phyloP scores from a whole-genome alignment of 2,329 filamentous ascomycete species.

The Amylocarpus encephaloides region DNA sequence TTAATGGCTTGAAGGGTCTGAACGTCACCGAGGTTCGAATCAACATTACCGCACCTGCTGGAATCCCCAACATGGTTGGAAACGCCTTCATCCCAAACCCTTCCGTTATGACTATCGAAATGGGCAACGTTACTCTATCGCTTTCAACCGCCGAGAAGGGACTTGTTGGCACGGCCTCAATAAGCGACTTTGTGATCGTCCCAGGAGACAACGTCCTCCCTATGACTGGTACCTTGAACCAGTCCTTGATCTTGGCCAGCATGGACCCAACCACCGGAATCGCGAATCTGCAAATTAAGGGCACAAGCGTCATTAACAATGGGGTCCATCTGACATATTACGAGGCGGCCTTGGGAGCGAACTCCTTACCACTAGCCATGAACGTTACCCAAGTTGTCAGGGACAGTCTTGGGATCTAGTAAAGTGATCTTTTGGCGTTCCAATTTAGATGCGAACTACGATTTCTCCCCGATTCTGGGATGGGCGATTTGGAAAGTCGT shows the following conservation, averaged over 20 bases:
- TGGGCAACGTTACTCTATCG: constrained; percentile 53
- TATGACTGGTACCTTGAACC: constrained; percentile 44
- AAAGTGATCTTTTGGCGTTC: neutral
- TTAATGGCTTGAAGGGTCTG: constrained; percentile 51
- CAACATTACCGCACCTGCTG: constrained; percentile 32
- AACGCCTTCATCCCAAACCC: constrained; percentile 53
- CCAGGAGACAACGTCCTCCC: constrained; percentile 48
- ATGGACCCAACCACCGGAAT: constrained; percentile 34
- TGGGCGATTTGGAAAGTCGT: too few relatives aligned
- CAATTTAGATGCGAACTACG: neutral
- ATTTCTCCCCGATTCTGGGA: too few relatives aligned
- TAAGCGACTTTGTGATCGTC: constrained; percentile 44
- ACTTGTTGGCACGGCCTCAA: constrained; percentile 42
- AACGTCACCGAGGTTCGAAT: constrained; percentile 43
- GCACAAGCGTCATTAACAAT: constrained; percentile 41
- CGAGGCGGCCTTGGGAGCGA: constrained; percentile 42
- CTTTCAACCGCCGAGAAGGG: constrained; percentile 36
- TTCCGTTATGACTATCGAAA: constrained; percentile 46
- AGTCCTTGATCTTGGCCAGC: constrained; percentile 29
- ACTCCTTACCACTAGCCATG: constrained; percentile 40
- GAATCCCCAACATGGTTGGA: constrained; percentile 47
- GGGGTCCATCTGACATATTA: constrained; percentile 48
- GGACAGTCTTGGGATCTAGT: constrained; percentile 11
- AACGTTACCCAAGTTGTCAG: constrained; percentile 35
- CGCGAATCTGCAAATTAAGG: constrained; percentile 44